A percentile compares a stretch with the other conserved stretches of the same genome.
Evolutionary conservation across 257 asterid species (phyloP).

Genomic region (Paulownia fortunei): DNA sequence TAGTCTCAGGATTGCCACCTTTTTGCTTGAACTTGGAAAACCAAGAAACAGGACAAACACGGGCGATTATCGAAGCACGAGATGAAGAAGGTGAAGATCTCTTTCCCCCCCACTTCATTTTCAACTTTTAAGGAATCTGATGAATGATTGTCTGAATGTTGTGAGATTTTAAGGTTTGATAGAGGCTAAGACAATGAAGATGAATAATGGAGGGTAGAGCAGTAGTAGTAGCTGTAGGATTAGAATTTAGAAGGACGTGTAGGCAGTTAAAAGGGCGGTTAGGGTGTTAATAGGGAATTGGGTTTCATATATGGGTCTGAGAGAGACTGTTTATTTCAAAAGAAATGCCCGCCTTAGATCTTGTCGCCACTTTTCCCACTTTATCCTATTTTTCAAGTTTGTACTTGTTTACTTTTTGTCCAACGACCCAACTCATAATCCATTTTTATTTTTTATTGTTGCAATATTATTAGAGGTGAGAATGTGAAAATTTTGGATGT

Average conservation of each 20-base stretch:
- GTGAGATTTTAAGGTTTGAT: conserved; percentile 23
- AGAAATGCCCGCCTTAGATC: conserved; percentile 68
- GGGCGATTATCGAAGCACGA: conserved; percentile 46
- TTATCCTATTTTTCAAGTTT: conserved; percentile 26
- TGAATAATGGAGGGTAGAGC: conserved; percentile 4
- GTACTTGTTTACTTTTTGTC: conserved; percentile 33
- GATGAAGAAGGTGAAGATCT: conserved; percentile 48
- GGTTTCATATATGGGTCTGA: conserved; percentile 35
- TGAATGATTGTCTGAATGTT: background rate
- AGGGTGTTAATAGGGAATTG: conserved; percentile 41
- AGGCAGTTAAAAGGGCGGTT: conserved; percentile 44
- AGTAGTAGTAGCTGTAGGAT: too few relatives aligned
- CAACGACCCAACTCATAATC: background rate
- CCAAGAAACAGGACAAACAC: conserved; percentile 76
- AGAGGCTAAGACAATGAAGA: background rate
- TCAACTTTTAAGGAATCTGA: background rate
- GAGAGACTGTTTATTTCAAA: conserved; percentile 52
- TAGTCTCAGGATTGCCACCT: conserved; percentile 29
- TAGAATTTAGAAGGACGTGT: background rate
- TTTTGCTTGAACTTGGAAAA: conserved; percentile 62
- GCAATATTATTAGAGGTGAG: background rate
- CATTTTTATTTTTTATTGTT: background rate
- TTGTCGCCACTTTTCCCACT: conserved; percentile 56
- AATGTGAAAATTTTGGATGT: background rate
- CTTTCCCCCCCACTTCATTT: conserved; percentile 63